phyloP scores from a whole-genome alignment of 148 eudicot species.

The Camellia lanceoleosa region DNA sequence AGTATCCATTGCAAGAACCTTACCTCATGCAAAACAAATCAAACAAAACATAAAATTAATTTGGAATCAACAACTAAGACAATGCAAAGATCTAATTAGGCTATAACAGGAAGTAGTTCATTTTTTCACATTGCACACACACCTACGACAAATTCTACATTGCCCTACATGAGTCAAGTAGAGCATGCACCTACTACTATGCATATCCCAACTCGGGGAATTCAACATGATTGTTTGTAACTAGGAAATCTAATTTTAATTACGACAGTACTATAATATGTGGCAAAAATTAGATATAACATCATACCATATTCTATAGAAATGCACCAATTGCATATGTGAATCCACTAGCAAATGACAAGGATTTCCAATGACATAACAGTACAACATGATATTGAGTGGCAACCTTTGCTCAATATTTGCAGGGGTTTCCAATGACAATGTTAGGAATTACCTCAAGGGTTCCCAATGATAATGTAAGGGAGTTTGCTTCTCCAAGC shows the following conservation, averaged over 20 bases:
- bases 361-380: no score
- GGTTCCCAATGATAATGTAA: not conserved
- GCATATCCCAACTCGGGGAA: not conserved
- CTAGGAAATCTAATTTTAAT: not conserved
- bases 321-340: no score
- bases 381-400: no score
- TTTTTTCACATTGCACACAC: no score
- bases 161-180: no score
- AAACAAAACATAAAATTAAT: not conserved
- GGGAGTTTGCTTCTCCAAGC: not conserved
- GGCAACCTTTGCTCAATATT: no score
- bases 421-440: not conserved
- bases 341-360: no score
- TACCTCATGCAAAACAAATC: not conserved
- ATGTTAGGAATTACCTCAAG: not conserved
- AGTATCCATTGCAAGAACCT: constrained; percentile 2
- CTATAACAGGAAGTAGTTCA: not conserved
- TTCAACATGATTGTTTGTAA: not conserved
- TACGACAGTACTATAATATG: not conserved
- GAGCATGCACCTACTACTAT: no score
- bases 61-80: not conserved
- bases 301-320: not conserved
- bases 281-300: not conserved
- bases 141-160: no score
- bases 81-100: not conserved